phyloP scores from a whole-genome alignment of 208 protist genomes.

The Trypanosoma cruzi region DNA sequence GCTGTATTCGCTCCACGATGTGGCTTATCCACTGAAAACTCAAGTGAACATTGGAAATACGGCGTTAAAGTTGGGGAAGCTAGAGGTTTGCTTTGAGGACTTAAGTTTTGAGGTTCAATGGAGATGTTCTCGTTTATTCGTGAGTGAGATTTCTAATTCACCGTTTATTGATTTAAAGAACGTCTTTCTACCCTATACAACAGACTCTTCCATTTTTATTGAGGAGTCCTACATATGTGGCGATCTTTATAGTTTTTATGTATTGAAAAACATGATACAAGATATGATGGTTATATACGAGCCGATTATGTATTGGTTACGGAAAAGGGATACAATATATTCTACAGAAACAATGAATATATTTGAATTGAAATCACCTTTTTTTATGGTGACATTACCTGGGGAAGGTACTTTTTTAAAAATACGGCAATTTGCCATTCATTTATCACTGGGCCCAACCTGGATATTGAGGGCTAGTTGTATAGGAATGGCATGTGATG shows the following conservation, averaged over 20 bases:
- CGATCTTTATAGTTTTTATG: conserved; percentile 14
- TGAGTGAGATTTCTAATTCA: background rate
- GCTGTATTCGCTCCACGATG: background rate
- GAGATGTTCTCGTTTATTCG: conserved; percentile 5
- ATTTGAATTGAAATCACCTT: conserved; percentile 5
- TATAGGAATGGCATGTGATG: conserved; percentile 8
- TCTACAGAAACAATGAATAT: background rate
- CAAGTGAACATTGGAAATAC: conserved; percentile 15
- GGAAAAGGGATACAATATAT: background rate
- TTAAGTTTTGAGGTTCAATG: background rate
- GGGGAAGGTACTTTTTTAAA: background rate
- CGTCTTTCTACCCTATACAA: background rate
- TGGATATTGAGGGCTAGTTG: background rate
- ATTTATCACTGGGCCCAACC: background rate
- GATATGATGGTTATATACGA: background rate
- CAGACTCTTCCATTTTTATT: background rate
- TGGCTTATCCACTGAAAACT: background rate
- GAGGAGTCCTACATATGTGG: conserved; percentile 7
- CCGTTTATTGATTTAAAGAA: conserved; percentile 9
- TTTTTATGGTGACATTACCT: conserved; percentile 14
- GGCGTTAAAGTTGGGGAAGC: background rate
- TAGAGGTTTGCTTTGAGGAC: conserved; percentile 8
- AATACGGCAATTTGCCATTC: conserved; percentile 9
- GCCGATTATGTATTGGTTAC: background rate
- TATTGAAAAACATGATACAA: conserved; percentile 3